Evolutionary conservation across 2,329 filamentous ascomycete species (phyloP), one percentile per base, ranked within the genome.

Genomic region (Plectosphaerella plurivora): DNA sequence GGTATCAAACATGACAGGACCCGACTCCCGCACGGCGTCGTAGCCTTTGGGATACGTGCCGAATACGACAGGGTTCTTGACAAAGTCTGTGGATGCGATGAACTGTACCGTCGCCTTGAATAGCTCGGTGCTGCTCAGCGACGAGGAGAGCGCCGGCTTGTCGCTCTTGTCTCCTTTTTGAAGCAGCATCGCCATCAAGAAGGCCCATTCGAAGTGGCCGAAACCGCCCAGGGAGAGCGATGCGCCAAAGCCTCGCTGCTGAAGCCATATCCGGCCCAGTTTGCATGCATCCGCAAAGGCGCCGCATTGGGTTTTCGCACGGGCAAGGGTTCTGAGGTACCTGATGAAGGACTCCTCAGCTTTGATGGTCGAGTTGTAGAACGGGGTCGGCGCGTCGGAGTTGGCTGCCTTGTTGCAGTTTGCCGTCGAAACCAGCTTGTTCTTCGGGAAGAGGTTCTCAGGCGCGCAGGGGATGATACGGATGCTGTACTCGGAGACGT

Each of bases 51-150:
- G 76, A 59, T 53, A 83, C 62, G 56, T 76, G 55, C 64, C 71
- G 51, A 84, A 74, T 1, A 78, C 59, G 35, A 86, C 78, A 0
- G 88, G 84, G 58, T 82, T 88, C 60, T 82, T 86, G 52, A 74
- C 75, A 51, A 97, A 74, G 62, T 96, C 86, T 37, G 82, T 86
- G 2, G 82, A 80, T 1, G 88, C 84, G 16, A 99, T 74, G 59
- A 93, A 94, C 65, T 97, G 93, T n/a, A 99, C 74, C 1, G 87
- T 85, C 3, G 91, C 92, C 70, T 97, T 97, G 79, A 99, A 97
- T 45, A 97, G 78, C 68, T 97, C 93, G 22, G 93, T 94, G 68
- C 88, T 88, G 72, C 88, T 96, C 61, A 96, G 88, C 8, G 89
- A 89, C 5, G 83, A 77, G 6, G 91, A 91, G 15, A 97, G 77